Base-by-base conservation (phyloP, 306 rosid genomes). In the Sicyos baderoa region DNA sequence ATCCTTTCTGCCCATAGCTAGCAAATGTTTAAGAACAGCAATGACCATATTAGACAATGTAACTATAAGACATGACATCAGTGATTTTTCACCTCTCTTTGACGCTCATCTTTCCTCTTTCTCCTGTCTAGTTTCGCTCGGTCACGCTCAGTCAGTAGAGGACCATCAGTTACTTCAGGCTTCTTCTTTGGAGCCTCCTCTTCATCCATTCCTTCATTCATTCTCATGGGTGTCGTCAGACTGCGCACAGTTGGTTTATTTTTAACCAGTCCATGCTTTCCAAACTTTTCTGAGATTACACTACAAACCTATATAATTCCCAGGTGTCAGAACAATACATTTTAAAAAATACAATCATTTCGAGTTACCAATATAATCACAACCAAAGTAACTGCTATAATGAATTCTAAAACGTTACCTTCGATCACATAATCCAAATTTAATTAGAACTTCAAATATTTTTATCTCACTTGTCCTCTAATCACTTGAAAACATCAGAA, bases 61-160 rank as follows among this genome's bases (percentile, higher is more conserved):
- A 17, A 12, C n/a, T 10, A 4, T 51, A 49, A 68, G 2, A 54
- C 23, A 48, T 48, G 2, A 54, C 23, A 48, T 48, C 22, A 59
- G 19, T 6, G 64, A 63, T 77, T 54, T n/a, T 44, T 55, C 40
- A 92, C 98, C 96, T 93, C 99, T 82, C 99, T 84, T 76, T 90
- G 94, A 40, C 99, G 94, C 44, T 93, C 99, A 0, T 93, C 97
- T 79, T 93, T 90, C 84, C 99, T 86, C 82, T 90, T 93, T 53
- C 85, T 79, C 78, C 99, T 81, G 37, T 88, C 97, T 0, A 85
- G 78, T 86, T 93, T 93, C 0, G 82, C 74, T 29, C 80, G 76
- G 74, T 93, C 97, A 29, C 99, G 99, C 78, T 93, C 99, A 0
- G 97, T 72, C 25, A 93, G 79, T 61, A 88, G 19, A 21, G 99